Evolutionary conservation across 1,284 basidiomycete species (phyloP).

Genomic region (Trichosporon sp.): DNA sequence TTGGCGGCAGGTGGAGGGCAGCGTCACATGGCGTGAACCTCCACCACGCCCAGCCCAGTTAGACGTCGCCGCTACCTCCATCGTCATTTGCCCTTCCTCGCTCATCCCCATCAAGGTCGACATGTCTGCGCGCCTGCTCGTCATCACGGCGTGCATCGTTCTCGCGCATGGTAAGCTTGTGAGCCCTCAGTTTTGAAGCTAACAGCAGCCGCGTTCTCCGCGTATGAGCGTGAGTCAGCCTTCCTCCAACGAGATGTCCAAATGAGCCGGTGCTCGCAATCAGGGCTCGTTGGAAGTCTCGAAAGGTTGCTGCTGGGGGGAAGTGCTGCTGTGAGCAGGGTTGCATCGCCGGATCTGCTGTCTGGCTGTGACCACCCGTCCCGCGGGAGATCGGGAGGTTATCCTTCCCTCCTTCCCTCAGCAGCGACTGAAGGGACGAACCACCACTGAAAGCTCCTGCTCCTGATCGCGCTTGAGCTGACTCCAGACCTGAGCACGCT

Average conservation of each 20-base stretch:
- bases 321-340: no score
- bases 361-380: no score
- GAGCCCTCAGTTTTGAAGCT: background rate
- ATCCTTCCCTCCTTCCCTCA: no score
- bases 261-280: no score
- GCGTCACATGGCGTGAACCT: background rate
- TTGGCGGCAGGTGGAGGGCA: background rate
- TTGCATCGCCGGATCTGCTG: no score
- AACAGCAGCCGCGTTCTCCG: slow-evolving; percentile 45
- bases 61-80: background rate
- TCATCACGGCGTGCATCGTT: slow-evolving; percentile 31
- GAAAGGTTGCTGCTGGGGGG: no score
- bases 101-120: background rate
- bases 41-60: background rate
- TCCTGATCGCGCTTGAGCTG: background rate
- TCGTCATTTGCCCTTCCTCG: background rate
- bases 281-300: no score
- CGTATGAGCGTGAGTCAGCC: slow-evolving; percentile 43
- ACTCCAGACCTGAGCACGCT: slow-evolving; percentile 44
- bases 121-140: slow-evolving; percentile 22
- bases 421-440: no score
- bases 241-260: no score
- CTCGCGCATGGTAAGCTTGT: slow-evolving; percentile 10
- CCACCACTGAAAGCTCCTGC: no score
- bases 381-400: no score